Evolutionary conservation across 345 rosid genomes (phyloP), one percentile per base, ranked within the genome.

Genomic region (Brassica incana): DNA sequence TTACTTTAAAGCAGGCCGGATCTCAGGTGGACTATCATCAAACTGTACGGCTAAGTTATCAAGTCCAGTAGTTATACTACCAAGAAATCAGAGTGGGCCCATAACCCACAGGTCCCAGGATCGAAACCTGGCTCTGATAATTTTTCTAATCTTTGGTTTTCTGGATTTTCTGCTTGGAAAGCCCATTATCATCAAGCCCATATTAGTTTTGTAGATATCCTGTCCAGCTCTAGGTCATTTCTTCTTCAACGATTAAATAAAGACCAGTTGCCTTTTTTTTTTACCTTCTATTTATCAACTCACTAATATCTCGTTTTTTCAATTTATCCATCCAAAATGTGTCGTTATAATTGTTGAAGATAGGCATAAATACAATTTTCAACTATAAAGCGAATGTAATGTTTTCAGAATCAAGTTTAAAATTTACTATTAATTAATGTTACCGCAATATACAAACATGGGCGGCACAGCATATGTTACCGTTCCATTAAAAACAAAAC

Each of bases 61-160:
- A 14, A 4, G 9, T 48, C 3, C 2, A 2, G 2, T 14, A 45
- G 15, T 0, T 12, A 1, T 0, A 5, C 3, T 15, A 15, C 1
- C 60, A 54, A 6, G 20, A 54, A 16, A 54, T 82, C 85, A 85
- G 87, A 89, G 85, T 86, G 23, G 23, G 87, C 86, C 88, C 85
- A 77, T 86, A 86, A 85, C 87, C 85, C 88, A 85, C 88, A 83
- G 89, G 87, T 87, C 86, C 89, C 85, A 79, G 87, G 92, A 89
- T 90, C 90, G 91, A 87, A 90, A 88, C 88, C 89, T 84, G 90
- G 86, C 85, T 84, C 84, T 82, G 80, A 79, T 79, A 79, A 10
- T 0, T 3, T 2, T 16, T 71, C 16, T 18, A 1, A 8, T 33
- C 16, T 40, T 6, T 18, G 10, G 0, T 3, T 9, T 9, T 4